Percentiles rank a stretch among this genome's conserved stretches.
Conservation (phyloP, 805 yeast species). For the Metschnikowia aberdeeniae region DNA sequence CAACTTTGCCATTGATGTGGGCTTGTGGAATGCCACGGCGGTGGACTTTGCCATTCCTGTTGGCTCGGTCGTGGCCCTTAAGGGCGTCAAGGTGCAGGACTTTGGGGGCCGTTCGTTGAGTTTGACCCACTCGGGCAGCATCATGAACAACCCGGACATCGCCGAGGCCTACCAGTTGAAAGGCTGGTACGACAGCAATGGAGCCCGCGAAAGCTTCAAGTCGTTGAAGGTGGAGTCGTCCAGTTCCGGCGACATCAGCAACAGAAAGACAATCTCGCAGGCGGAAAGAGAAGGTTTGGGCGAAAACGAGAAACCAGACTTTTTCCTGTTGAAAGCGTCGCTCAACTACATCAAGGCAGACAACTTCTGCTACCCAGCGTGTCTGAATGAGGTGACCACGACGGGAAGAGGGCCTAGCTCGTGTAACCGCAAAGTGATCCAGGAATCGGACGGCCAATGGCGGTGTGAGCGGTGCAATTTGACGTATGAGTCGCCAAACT, state of each 20-base stretch:
- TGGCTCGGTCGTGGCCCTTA: slow-evolving; percentile 86
- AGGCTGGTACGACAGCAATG: slow-evolving; percentile 92
- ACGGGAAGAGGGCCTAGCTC: slow-evolving; percentile 28
- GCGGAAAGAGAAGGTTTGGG: slow-evolving; percentile 70
- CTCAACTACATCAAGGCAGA: slow-evolving; percentile 69
- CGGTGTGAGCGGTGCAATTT: slow-evolving; percentile 90
- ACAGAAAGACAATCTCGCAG: slow-evolving; percentile 62
- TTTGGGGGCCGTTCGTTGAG: slow-evolving; percentile 84
- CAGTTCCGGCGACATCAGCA: slow-evolving; percentile 35
- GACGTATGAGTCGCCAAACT: slow-evolving; percentile 61
- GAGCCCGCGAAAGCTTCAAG: slow-evolving; percentile 58
- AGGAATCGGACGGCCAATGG: slow-evolving; percentile 70
- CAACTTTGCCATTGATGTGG: slow-evolving; percentile 68
- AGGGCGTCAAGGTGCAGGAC: slow-evolving; percentile 85
- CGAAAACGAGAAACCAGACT: slow-evolving; percentile 73
- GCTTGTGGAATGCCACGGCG: slow-evolving; percentile 90
- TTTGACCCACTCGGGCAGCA: slow-evolving; percentile 70
- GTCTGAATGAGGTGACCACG: slow-evolving; percentile 47
- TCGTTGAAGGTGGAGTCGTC: slow-evolving; percentile 52
- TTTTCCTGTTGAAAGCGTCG: slow-evolving; percentile 69
- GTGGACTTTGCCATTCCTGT: slow-evolving; percentile 65
- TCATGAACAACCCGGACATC: slow-evolving; percentile 80
- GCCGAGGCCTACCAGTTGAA: slow-evolving; percentile 82
- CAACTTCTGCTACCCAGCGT: slow-evolving; percentile 85
- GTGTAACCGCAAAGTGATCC: slow-evolving; percentile 82